Base-by-base conservation (phyloP, 805 yeast species). In the Hanseniaspora meyeri region DNA sequence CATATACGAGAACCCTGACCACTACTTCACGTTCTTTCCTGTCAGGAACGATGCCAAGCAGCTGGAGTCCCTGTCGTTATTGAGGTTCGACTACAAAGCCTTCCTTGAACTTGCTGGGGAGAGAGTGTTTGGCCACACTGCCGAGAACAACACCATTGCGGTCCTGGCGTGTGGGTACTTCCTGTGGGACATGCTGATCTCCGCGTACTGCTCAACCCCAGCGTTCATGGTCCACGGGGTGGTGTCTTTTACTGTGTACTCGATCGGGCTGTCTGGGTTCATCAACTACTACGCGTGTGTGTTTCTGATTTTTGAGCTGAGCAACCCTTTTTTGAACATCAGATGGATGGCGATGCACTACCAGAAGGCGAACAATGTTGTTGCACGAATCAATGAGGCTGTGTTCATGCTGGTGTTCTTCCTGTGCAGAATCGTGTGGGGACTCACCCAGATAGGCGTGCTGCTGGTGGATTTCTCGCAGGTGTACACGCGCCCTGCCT, bases 251-350 rank as follows among this genome's bases (percentile, higher is more conserved):
- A 73, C 75, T 59, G 95, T 85, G 46, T 87, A 85, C 65, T 68
- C 73, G n/a, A 74, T 78, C 59, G 78, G 85, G 4, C 72, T 82
- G 59, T 65, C 74, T 24, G 95, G 95, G 14, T 87, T 80, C 69
- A 77, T 86, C 64, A 78, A 82, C 70, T 87, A 89, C 60, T 82
- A 81, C 73, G 79, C 85, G 19, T 90, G 95, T 2, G 79, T 81
- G 10, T 89, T 89, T 66, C 74, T 90, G 63, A 68, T 85, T 61
- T 89, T 85, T 69, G 97, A 89, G 71, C 74, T 84, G 57, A 83
- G 93, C 43, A 87, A 95, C 16, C 96, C 96, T 14, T 88, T 88
- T 68, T 87, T 89, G 60, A 90, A 89, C 69, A 66, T 86, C 62
- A 82, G 91, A 70, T 89, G 96, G 95, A 87, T 85, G 68, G 81